Conservation (phyloP, 1,139 yeast species). For the Meyerozyma smithsonii region DNA sequence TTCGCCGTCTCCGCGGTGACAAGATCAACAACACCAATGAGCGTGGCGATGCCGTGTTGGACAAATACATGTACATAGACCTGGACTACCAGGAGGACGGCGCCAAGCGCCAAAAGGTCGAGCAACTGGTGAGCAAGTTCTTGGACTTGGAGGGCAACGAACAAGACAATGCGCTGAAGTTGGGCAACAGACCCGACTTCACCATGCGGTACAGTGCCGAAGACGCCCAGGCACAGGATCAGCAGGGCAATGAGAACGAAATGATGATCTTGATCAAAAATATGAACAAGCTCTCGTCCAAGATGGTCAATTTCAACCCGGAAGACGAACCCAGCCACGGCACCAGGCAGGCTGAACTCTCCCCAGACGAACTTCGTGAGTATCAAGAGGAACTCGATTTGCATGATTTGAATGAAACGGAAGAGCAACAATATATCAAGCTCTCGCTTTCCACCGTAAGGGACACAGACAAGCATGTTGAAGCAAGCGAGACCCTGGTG, state of each 20-base stretch:
- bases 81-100: conserved; percentile 43
- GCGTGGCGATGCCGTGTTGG: conserved; percentile 80
- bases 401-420: conserved; percentile 54
- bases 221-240: conserved; percentile 47
- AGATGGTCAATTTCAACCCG: conserved; percentile 63
- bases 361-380: conserved; percentile 29
- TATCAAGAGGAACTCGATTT: conserved; percentile 51
- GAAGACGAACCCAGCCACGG: conserved; percentile 23
- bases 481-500: conserved; percentile 4
- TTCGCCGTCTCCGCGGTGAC: conserved; percentile 87
- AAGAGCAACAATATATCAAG: conserved; percentile 50
- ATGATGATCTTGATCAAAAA: conserved; percentile 74
- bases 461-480: conserved; percentile 6
- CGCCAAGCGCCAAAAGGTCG: conserved; percentile 17
- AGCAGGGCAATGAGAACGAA: conserved; percentile 48
- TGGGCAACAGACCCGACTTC: conserved; percentile 81
- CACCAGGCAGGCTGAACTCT: conserved; percentile 15
- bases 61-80: conserved; percentile 69
- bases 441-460: conserved; percentile 42
- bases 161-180: conserved; percentile 70
- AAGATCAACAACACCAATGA: conserved; percentile 64
- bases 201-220: conserved; percentile 76
- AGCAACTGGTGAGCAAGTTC: conserved; percentile 43
- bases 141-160: conserved; percentile 78
- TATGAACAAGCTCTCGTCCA: conserved; percentile 82